Percentiles rank a stretch among this genome's conserved stretches.
Evolutionary conservation across 2,329 filamentous ascomycete species (phyloP).

Genomic region (Botrytis aclada): DNA sequence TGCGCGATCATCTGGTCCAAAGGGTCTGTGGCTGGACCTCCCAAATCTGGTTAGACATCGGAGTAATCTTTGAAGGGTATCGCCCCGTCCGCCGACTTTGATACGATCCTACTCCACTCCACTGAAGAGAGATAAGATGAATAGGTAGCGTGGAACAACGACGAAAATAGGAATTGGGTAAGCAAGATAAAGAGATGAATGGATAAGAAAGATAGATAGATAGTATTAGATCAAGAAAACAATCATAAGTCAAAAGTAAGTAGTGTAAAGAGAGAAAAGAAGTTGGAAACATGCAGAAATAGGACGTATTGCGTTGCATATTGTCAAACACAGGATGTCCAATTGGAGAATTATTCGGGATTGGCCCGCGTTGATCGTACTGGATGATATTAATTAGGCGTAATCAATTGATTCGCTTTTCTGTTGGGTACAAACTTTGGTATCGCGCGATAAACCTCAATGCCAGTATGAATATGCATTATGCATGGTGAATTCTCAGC

Average conservation of each 20-base stretch:
- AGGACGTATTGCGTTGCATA: conserved; percentile 1
- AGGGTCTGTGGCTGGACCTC: conserved; percentile 18
- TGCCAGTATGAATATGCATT: conserved; percentile 15
- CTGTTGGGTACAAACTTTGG: conserved; percentile 16
- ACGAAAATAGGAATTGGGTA: not conserved
- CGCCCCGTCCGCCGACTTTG: conserved; percentile 4
- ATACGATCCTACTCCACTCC: conserved; percentile 5
- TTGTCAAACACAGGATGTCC: not conserved
- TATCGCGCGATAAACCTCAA: conserved; percentile 11
- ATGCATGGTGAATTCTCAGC: conserved; percentile 13
- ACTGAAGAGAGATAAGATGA: conserved; percentile 16
- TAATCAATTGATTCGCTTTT: conserved; percentile 20
- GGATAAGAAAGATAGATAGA: not conserved
- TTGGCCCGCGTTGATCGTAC: conserved; percentile 6
- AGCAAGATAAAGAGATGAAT: conserved; percentile 7
- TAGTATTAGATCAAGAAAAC: conserved; percentile 3
- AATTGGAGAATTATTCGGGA: conserved; percentile 4
- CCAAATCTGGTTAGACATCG: conserved; percentile 9
- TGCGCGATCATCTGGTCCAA: conserved; percentile 2
- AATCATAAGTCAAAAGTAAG: not conserved
- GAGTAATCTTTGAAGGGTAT: not conserved
- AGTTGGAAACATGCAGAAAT: not conserved
- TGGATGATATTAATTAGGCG: conserved; percentile 16
- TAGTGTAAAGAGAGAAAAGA: not conserved
- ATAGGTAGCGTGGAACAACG: conserved; percentile 4